Evolutionary conservation across 2,329 filamentous ascomycete genomes (phyloP), one percentile per base, ranked within the genome.

Genomic region (Phialophora expanda): DNA sequence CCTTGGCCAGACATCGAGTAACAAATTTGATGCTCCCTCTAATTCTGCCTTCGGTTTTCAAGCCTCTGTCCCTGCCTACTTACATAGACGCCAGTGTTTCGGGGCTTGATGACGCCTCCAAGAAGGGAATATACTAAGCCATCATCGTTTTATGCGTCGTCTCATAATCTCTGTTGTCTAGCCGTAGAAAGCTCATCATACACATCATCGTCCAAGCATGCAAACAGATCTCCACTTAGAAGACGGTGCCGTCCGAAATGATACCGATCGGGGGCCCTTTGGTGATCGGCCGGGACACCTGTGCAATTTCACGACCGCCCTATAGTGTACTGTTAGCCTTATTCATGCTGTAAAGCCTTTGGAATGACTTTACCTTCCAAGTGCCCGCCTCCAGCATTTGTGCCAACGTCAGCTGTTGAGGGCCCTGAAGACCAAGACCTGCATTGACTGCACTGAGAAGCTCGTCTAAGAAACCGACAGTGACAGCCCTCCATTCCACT

Each of bases 221-320:
- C n/a, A 32, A 32, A 32, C 44, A 22, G 20, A n/a, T 26, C n/a
- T 30, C 20, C 64, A n/a, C 38, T 78, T 87, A 97, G 77, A 99
- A 98, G 71, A 99, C 92, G 26, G 95, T 98, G 68, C 95, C 95
- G 77, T 99, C 95, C 70, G 92, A 97, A 72, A 96, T 86, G 73
- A 98, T 97, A 80, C 97, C 89, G 75, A 99, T 98, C 4, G 95
- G 95, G 34, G 94, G 92, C 77, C 96, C 92, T 80, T 95, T 97
- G 60, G 95, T 98, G 75, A 97, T 98, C 24, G 95, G 95, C 72
- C 95, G 86, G 72, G 92, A 94, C 70, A 97, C 92, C 81, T 97
- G 94, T 69, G 95, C 95, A 76, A 98, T 90, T 80, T 98, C 95
- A 75, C 95, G 89, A 66, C 95, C 95, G 73, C 94, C 94, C 93